A percentile compares a stretch with the other conserved stretches of the same genome.
Conservation (phyloP, 306 rosid species). For the Oxytropis ochrocephala region DNA sequence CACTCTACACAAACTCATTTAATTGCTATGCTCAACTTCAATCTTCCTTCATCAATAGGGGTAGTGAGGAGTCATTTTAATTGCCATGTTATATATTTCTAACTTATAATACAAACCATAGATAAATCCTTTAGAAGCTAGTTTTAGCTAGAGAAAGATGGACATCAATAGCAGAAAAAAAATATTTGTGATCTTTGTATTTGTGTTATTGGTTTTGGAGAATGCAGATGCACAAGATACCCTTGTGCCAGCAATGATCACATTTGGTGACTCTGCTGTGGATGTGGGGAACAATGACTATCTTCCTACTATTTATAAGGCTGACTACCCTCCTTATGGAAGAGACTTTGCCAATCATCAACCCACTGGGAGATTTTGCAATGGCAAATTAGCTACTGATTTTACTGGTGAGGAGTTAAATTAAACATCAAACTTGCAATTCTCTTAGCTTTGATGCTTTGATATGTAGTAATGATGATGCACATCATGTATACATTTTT, state of each 20-base stretch:
- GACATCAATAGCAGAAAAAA: constrained; percentile 17
- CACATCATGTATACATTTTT: too few species aligned
- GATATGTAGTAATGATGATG: too few species aligned
- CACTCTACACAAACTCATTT: constrained; percentile 35
- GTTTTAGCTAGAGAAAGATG: constrained; percentile 37
- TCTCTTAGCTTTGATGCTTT: not conserved
- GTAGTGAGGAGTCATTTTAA: constrained; percentile 19
- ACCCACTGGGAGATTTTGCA: constrained; percentile 91
- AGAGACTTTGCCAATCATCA: constrained; percentile 74
- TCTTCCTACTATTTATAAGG: constrained; percentile 66
- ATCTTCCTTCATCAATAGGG: constrained; percentile 48
- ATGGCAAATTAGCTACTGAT: constrained; percentile 93
- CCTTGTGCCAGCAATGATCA: constrained; percentile 75
- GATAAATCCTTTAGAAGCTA: not conserved
- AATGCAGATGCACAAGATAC: constrained; percentile 72
- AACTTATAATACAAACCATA: not conserved
- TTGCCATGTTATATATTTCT: constrained; percentile 9
- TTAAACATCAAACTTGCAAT: not conserved
- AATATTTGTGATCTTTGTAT: constrained; percentile 33
- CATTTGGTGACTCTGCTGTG: constrained; percentile 87
- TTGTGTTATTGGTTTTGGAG: constrained; percentile 26
- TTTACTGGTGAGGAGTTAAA: constrained; percentile 51
- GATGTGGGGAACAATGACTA: constrained; percentile 94
- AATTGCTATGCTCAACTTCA: constrained; percentile 48
- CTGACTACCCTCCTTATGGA: constrained; percentile 92